phyloP scores from a whole-genome alignment of 2,329 filamentous ascomycete genomes.

The Triangularia setosa region DNA sequence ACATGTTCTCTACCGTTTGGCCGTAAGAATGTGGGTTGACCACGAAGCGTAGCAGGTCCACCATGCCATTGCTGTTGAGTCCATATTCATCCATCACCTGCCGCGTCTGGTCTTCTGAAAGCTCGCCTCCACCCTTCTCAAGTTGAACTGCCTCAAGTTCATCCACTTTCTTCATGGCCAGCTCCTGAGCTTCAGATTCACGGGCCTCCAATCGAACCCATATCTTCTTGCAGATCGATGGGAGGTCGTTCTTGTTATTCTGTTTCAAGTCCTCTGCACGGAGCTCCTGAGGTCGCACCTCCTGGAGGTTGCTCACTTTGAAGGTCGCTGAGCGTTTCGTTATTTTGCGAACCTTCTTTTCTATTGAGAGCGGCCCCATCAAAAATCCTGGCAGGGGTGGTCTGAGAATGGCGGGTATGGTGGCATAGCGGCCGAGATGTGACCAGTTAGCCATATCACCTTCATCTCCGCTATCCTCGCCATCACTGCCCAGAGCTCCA shows the following conservation, averaged over 20 bases:
- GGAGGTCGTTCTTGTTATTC: constrained; percentile 75
- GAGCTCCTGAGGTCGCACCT: constrained; percentile 76
- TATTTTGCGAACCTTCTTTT: constrained; percentile 73
- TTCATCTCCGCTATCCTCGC: constrained; percentile 58
- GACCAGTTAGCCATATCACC: constrained; percentile 84
- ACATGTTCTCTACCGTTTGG: constrained; percentile 94
- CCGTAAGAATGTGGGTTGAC: constrained; percentile 88
- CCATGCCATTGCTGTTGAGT: constrained; percentile 64
- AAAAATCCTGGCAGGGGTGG: constrained; percentile 80
- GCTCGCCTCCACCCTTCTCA: constrained; percentile 19
- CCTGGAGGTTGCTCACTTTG: constrained; percentile 61
- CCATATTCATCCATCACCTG: constrained; percentile 61
- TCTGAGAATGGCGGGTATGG: constrained; percentile 66
- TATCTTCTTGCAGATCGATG: constrained; percentile 73
- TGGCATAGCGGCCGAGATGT: constrained; percentile 73
- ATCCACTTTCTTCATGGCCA: constrained; percentile 36
- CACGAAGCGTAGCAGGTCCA: constrained; percentile 80
- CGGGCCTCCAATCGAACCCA: constrained; percentile 54
- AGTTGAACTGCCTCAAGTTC: constrained; percentile 42
- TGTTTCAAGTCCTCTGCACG: constrained; percentile 68
- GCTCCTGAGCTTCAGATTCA: constrained; percentile 44
- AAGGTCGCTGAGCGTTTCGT: constrained; percentile 69
- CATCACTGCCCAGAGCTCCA: constrained; percentile 45
- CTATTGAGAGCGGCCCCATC: constrained; percentile 80
- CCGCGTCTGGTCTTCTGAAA: constrained; percentile 41